Base-by-base conservation (phyloP, 2,329 filamentous ascomycete genomes). In the Shiraia bambusicola region DNA sequence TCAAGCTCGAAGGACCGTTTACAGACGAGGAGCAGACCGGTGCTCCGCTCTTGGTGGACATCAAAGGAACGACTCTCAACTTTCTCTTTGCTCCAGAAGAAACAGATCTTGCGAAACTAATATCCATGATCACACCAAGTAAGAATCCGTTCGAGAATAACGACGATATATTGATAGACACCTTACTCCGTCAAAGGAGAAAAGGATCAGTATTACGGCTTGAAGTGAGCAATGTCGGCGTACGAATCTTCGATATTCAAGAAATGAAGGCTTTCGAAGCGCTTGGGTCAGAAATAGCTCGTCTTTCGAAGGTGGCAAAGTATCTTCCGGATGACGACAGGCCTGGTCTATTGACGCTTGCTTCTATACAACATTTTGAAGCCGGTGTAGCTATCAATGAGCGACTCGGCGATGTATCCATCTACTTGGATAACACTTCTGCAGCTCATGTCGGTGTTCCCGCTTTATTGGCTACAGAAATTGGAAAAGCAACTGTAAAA, bases 241-340 rank as follows among this genome's bases (percentile, higher is more conserved):
- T 84, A 15, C 74, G 78, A 3, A 71, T 93, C 12, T 75, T 76
- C 6, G 81, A 83, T 47, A 69, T 88, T 28, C 73, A 80, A 9
- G 81, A 86, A 51, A 71, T 95, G 12, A 74, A 80, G 8, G 79
- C 81, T 29, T 74, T 98, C 11, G 80, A 84, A 6, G 77, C 78
- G 9, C 77, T 98, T 7, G 84, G 80, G 1, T 84, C 87, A 50
- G 93, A 98, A 58, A 66, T 97, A 34, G 78, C 85, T 5, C 88
- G 87, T 52, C 75, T 98, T 4, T 88, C 90, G 0, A 91, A 84
- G 0, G 89, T 98, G 17, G 81, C 92, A 6, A 97, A 96, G 63
- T 97, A 97, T 64, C 76, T 98, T 2, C 92, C 93, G 0, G 92
- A 98, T 56, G 93, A 98, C 67, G 92, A 98, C 57, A 81, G 91